A percentile compares a stretch with the other conserved stretches of the same genome.
These are phyloP conservation scores for Cymbopogon citratus DNA, from an alignment of 176 grass and related monocot species.

Conservation along the genomic window DNA sequence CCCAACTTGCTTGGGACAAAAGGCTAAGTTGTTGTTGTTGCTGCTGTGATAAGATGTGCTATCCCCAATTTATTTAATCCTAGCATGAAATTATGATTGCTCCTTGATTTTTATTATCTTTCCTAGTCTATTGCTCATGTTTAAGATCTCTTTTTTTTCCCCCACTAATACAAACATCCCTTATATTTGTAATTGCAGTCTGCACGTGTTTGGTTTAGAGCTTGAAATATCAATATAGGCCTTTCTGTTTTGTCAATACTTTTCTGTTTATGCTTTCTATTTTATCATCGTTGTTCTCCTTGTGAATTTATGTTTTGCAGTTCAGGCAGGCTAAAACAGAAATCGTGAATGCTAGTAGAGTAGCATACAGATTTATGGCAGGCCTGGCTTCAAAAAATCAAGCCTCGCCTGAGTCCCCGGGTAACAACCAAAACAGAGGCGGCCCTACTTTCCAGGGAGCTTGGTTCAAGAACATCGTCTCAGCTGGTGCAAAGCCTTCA, in stretches of 20 bases:
- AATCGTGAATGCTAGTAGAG: constrained; percentile 89
- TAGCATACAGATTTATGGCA: constrained; percentile 95
- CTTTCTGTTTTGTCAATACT: not conserved
- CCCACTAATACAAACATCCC: not conserved
- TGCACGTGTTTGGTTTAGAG: not conserved
- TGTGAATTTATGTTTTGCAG: constrained; percentile 47
- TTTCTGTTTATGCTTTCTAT: not conserved
- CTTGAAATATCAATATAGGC: not conserved
- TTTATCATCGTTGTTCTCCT: constrained; percentile 3
- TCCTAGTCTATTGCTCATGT: not conserved
- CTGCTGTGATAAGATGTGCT: not conserved
- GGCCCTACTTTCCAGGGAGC: constrained; percentile 57
- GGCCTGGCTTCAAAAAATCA: constrained; percentile 66
- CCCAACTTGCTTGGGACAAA: no score
- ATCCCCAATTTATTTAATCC: not conserved
- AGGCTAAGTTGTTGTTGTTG: no score
- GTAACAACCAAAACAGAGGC: constrained; percentile 53
- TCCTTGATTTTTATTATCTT: not conserved
- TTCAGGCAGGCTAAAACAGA: constrained; percentile 94
- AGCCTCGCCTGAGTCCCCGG: constrained; percentile 40
- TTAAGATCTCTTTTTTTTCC: not conserved
- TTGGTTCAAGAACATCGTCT: constrained; percentile 83
- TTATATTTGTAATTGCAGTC: not conserved
- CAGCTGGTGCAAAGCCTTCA: constrained; percentile 65
- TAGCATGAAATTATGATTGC: not conserved